Conservation (phyloP, 116 monocot genomes). For the Papilionanthe hybrid region DNA sequence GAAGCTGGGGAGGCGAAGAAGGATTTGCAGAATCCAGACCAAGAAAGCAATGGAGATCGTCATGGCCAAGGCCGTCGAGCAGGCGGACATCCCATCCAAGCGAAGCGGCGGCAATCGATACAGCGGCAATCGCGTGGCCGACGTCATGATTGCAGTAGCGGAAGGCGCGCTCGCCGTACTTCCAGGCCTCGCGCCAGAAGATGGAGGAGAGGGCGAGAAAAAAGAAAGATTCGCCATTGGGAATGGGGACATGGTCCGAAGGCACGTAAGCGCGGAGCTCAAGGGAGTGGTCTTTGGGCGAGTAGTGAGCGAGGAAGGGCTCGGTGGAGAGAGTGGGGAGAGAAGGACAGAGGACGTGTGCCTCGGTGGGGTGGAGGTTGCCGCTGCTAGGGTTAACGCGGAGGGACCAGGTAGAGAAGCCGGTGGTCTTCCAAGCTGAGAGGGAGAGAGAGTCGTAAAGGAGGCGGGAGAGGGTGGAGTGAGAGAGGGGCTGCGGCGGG, state of each 20-base stretch:
- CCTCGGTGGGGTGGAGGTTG: constrained; percentile 98
- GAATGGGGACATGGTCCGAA: constrained; percentile 3
- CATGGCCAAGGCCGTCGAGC: constrained; percentile 66
- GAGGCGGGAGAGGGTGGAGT: constrained; percentile 56
- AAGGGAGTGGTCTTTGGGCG: constrained; percentile 83
- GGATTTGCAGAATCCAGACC: constrained; percentile 38
- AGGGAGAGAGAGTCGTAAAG: constrained; percentile 92
- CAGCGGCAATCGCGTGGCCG: constrained; percentile 86
- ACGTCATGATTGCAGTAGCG: constrained; percentile 98
- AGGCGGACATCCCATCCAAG: constrained; percentile 85
- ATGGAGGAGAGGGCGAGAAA: constrained; percentile 67
- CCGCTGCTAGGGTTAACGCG: constrained; percentile 98
- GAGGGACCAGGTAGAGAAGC: constrained; percentile 91
- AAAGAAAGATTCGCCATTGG: constrained; percentile 13
- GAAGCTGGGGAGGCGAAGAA: constrained; percentile 26
- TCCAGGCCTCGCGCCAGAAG: constrained; percentile 99
- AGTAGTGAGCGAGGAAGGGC: constrained; percentile 79
- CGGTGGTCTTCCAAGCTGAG: constrained; percentile 94
- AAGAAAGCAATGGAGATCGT: constrained; percentile 52
- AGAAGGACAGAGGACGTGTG: constrained; percentile 64
- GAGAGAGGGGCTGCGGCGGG: constrained; percentile 21
- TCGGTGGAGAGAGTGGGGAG: constrained; percentile 7
- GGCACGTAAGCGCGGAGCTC: constrained; percentile 42
- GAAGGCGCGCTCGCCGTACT: constrained; percentile 92
- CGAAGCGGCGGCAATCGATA: constrained; percentile 58